phyloP scores from a whole-genome alignment of 805 yeast genomes.

The Lipomyces starkeyi region DNA sequence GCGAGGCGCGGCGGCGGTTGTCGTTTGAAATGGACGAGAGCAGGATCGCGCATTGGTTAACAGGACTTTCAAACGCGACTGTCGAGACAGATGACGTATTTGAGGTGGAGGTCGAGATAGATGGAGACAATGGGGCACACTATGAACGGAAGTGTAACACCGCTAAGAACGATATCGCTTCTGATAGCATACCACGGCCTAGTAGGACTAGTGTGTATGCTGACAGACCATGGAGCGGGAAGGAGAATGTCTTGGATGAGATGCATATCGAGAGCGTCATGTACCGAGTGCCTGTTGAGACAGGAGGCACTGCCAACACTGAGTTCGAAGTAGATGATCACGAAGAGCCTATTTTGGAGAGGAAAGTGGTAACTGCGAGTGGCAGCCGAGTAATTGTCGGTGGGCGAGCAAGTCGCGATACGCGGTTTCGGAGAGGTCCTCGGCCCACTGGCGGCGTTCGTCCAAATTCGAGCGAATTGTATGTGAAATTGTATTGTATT shows the following conservation, averaged over 20 bases:
- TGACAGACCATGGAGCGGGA: background rate
- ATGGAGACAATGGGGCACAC: background rate
- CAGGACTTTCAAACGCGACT: background rate
- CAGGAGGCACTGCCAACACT: background rate
- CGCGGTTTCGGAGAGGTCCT: constrained; percentile 15
- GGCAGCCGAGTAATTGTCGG: constrained; percentile 22
- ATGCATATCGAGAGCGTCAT: constrained; percentile 9
- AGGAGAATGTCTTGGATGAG: background rate
- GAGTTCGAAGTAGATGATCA: background rate
- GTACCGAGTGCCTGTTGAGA: constrained; percentile 21
- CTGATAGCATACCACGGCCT: constrained; percentile 8
- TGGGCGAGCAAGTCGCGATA: constrained; percentile 27
- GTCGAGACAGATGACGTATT: background rate
- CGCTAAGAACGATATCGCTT: background rate
- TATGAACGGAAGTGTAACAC: background rate
- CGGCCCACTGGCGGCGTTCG: constrained; percentile 18
- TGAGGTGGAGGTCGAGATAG: background rate
- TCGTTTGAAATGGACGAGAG: constrained; percentile 14
- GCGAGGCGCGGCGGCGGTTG: background rate
- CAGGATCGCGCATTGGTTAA: background rate
- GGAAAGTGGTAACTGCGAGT: constrained; percentile 17
- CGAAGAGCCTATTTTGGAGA: background rate
- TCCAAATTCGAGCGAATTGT: background rate
- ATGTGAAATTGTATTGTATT: background rate
- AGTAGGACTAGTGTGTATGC: constrained; percentile 17